Conservation (phyloP, 2,329 filamentous ascomycete species). For the Penicillium sp. region DNA sequence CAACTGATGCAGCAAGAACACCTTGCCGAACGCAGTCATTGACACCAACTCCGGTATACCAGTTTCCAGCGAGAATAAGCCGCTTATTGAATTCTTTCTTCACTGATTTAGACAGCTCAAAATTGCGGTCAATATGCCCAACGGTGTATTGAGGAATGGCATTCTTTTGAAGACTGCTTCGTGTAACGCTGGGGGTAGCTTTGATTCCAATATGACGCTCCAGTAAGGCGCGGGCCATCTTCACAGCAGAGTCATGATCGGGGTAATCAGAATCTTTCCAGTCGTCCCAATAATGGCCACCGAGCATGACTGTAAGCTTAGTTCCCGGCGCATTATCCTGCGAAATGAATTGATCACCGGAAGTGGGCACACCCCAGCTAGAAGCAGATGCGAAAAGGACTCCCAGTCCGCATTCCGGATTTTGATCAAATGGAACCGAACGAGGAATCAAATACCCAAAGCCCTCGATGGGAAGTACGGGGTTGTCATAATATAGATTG, state of each 20-base stretch:
- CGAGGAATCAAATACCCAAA: conserved; percentile 92
- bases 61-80: conserved; percentile 63
- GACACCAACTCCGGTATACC: conserved; percentile 52
- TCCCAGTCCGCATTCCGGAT: conserved; percentile 80
- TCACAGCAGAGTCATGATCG: conserved; percentile 62
- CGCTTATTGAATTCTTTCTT: conserved; percentile 58
- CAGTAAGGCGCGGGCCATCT: conserved; percentile 69
- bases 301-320: conserved; percentile 91
- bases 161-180: conserved; percentile 62
- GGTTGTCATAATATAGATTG: conserved; percentile 77
- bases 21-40: conserved; percentile 59
- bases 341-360: not conserved
- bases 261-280: conserved; percentile 58
- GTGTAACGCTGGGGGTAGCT: conserved; percentile 60
- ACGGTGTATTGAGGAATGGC: conserved; percentile 91
- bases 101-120: conserved; percentile 57
- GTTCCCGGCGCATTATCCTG: conserved; percentile 63
- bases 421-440: conserved; percentile 66
- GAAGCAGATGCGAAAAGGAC: conserved; percentile 87
- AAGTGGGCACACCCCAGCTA: conserved; percentile 47
- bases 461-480: conserved; percentile 66
- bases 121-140: conserved; percentile 69
- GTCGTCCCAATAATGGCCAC: conserved; percentile 85
- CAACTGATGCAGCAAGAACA: conserved; percentile 51
- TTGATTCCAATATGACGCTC: conserved; percentile 72